phyloP scores from a whole-genome alignment of 176 grass and related monocot genomes.

The Avena insularis region DNA sequence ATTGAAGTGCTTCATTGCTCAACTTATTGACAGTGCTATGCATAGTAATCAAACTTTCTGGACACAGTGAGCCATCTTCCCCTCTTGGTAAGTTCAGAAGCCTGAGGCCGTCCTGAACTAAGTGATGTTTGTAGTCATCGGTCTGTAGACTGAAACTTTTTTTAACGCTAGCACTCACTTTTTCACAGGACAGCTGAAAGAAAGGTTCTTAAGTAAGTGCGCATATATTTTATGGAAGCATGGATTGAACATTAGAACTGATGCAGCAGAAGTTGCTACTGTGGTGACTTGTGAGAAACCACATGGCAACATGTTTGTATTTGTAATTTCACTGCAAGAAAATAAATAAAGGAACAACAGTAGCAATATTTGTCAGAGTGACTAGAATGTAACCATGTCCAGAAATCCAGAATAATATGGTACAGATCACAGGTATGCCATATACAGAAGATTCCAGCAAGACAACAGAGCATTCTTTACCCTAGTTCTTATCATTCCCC shows the following conservation, averaged over 20 bases:
- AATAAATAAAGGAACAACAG: not conserved
- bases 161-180: conserved; percentile 25
- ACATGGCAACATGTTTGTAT: not conserved
- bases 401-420: not conserved
- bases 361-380: not conserved
- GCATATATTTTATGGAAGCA: not conserved
- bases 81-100: conserved; percentile 34
- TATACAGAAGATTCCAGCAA: not conserved
- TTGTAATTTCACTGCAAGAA: not conserved
- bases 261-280: conserved; percentile 9
- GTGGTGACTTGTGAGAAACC: not conserved
- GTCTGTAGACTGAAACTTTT: conserved; percentile 2
- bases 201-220: conserved; percentile 11
- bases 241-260: not conserved
- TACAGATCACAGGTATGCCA: not conserved
- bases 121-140: conserved; percentile 23
- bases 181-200: conserved; percentile 38
- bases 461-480: not conserved
- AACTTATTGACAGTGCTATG: conserved; percentile 37
- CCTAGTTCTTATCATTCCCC: conserved; percentile 11
- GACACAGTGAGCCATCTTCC: not conserved
- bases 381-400: not conserved
- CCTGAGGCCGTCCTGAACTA: conserved; percentile 39
- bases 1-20: conserved; percentile 44
- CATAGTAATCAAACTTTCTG: conserved; percentile 39